These are phyloP conservation scores for Reticulascus tulasneorum DNA, from an alignment of 2,329 filamentous ascomycete species.

Conservation along the genomic window DNA sequence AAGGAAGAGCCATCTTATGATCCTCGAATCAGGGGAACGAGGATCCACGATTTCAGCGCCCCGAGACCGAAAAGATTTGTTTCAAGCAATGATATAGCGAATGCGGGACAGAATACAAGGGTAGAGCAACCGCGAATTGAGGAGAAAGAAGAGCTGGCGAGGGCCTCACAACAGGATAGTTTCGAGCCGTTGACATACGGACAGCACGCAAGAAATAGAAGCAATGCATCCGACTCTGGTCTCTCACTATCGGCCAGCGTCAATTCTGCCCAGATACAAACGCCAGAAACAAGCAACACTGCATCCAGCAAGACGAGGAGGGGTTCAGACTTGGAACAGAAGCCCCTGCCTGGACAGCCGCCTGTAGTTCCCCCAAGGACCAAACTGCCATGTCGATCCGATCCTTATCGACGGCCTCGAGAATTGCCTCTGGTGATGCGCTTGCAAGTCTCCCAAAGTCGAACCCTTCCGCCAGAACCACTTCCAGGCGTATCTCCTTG, in stretches of 20 bases:
- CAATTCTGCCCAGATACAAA: constrained; percentile 21
- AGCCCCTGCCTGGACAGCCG: constrained; percentile 17
- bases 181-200: constrained; percentile 2
- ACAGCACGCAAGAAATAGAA: constrained; percentile 14
- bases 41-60: constrained; percentile 63
- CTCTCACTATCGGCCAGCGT: constrained; percentile 18
- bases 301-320: constrained; percentile 18
- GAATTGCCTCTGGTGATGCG: constrained; percentile 22
- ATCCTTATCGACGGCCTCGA: constrained; percentile 29
- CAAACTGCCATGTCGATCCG: constrained; percentile 21
- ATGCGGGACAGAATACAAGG: constrained; percentile 2
- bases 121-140: constrained; percentile 5
- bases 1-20: constrained; percentile 51
- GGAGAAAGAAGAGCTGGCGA: constrained; percentile 8
- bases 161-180: constrained; percentile 18
- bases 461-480: constrained; percentile 31
- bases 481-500: constrained; percentile 50
- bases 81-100: constrained; percentile 21
- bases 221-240: constrained; percentile 26
- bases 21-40: constrained; percentile 60
- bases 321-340: constrained; percentile 10
- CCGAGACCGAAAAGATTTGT: constrained; percentile 44
- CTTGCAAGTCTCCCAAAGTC: constrained; percentile 17
- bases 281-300: constrained; percentile 22
- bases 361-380: constrained; percentile 37